Base-by-base conservation (phyloP, 345 rosid species). In the Boechera retrofracta region DNA sequence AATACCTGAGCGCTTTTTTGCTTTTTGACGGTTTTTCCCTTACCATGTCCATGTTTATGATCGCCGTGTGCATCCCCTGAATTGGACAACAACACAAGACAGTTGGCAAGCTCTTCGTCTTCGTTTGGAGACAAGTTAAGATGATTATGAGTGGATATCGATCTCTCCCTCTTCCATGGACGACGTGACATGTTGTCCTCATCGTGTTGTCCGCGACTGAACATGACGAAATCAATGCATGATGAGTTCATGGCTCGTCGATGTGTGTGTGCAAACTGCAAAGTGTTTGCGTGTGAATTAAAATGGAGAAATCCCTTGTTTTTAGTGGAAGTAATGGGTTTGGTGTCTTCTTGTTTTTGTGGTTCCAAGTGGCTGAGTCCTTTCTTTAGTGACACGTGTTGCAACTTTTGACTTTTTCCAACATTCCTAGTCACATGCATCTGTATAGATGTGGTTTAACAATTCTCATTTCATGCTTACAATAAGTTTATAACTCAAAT, bases 61-160 rank as follows among this genome's bases (percentile, higher is more conserved):
- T 52, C 65, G 24, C 83, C 86, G 48, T 84, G 87, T 0, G 87
- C 80, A n/a, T 82, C 87, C 52, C 80, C 80, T 18, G 91, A 89
- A 67, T 89, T 96, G 12, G 98, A 91, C 76, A 96, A 71, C 97
- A 96, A 85, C 78, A 96, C 87, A 13, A 96, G 87, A 64, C 97
- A 93, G 77, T 88, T 93, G 35, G 98, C 99, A 4, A 96, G 88
- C 84, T 96, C 99, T 72, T 93, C 98, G 31, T 96, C 98, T 80
- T 96, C 99, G 71, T 91, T 3, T 82, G 86, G 15, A 75, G 88
- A 54, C 87, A 85, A 72, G 63, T 38, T 69, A 18, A 53, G 64
- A 76, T 52, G 69, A 28, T 59, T 41, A 35, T 58, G 45, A 35
- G 67, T 41, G 36, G 67, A 42, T 29, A 63, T 47, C 32, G 81